Evolutionary conservation across 2,329 filamentous ascomycete genomes (phyloP), one percentile per base, ranked within the genome.

Genomic region (Exophiala bonariae): DNA sequence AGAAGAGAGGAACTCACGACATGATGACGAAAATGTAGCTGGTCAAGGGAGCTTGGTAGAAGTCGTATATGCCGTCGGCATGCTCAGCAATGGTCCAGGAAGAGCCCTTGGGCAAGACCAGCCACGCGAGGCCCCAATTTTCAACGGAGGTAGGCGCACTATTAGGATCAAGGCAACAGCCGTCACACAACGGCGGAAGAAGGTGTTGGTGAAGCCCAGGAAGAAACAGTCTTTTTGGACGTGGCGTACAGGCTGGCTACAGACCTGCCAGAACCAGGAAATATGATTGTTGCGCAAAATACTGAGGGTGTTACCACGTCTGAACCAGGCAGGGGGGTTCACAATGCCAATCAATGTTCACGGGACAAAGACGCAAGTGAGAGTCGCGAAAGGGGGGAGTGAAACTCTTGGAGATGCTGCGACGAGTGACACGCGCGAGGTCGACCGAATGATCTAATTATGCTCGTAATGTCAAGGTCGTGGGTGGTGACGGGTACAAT

Each of bases 1-100:
- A 35, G 28, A 38, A 28, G 42, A 41, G 38, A 46, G 11, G 44
- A 44, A 56, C 53, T 56, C 49, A 56, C 53, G 53, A 51, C 53
- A 56, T 56, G 36, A 47, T 54, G 50, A 47, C 50, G 44, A 39
- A 40, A 37, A 33, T 45, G 44, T 51, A 51, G 41, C 37, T 50
- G 28, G 39, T 52, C 44, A 50, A 43, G 44, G 47, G 53, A 55
- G 28, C 17, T 41, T 48, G 41, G 42, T 32, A 32, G 36, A 31
- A 48, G 44, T 51, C 38, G 50, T 53, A 30, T 33, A 42, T 40
- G 50, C 44, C 39, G 42, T 56, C 50, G 47, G 53, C 53, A 50
- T 50, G 34, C 17, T 56, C 53, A 35, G 49, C 30, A 43, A 33
- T 35, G 20, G 40, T 53, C 47, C 36, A 53, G 47, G 41, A 53